A percentile compares a stretch with the other conserved stretches of the same genome.
These are phyloP conservation scores for Metschnikowia bowlesiae DNA, from an alignment of 805 yeast genomes.

Conservation along the genomic window DNA sequence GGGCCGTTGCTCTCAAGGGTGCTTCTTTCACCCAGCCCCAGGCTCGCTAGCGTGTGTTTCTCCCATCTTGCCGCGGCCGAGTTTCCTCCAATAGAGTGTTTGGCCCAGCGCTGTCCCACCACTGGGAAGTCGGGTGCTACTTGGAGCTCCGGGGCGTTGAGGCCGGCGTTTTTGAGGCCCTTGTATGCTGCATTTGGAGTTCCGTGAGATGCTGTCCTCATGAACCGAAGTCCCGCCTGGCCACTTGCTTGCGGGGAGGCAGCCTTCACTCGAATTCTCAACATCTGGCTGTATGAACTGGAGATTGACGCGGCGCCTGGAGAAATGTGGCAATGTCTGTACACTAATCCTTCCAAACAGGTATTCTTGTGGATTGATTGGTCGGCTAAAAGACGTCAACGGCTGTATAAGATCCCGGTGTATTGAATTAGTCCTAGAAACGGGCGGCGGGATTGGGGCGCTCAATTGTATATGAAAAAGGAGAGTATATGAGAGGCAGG, in stretches of 20 bases:
- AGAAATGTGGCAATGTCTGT: no score
- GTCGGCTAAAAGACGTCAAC: no score
- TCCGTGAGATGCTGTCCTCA: conserved; percentile 23
- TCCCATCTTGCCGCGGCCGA: conserved; percentile 5
- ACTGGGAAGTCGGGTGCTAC: conserved; percentile 8
- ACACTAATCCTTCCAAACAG: no score
- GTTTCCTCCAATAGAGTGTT: conserved; percentile 1
- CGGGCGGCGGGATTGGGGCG: no score
- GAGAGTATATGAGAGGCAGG: no score
- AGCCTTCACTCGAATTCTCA: not conserved
- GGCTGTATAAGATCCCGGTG: no score
- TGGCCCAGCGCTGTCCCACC: conserved; percentile 1
- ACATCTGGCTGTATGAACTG: not conserved
- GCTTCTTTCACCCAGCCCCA: not conserved
- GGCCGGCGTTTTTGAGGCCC: not conserved
- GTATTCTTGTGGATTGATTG: no score
- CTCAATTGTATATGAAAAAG: no score
- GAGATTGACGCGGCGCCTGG: no score
- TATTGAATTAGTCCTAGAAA: no score
- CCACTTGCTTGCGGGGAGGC: no score
- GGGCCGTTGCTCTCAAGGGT: not conserved
- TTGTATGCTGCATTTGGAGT: conserved; percentile 4
- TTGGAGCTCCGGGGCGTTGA: not conserved
- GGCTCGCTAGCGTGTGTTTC: conserved; percentile 6
- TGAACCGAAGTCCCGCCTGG: conserved; percentile 13